Conservation (phyloP, 768 basidiomycete species). For the Lyophyllum shimeji region DNA sequence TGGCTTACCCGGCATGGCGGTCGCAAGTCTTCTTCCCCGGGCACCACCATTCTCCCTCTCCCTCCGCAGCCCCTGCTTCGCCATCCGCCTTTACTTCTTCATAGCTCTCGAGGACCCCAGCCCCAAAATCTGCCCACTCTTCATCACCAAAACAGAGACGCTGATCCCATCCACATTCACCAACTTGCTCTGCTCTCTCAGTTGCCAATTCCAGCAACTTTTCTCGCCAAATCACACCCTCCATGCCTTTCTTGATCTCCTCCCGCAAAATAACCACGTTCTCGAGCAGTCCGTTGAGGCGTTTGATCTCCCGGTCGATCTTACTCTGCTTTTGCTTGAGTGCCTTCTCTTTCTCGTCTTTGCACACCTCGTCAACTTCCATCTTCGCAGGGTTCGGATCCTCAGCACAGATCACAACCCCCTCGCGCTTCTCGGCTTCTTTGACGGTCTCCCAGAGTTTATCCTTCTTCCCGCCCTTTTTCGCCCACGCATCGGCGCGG, state of each 20-base stretch:
- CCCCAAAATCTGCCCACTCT: slow-evolving; percentile 71
- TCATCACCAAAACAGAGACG: slow-evolving; percentile 82
- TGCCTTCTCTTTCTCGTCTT: slow-evolving; percentile 21
- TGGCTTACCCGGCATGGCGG: slow-evolving; percentile 69
- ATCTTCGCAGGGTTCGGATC: slow-evolving; percentile 21
- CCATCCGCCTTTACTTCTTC: slow-evolving; percentile 40
- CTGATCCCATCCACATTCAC: slow-evolving; percentile 88
- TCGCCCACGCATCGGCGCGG: slow-evolving; percentile 61
- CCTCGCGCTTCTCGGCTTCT: slow-evolving; percentile 67
- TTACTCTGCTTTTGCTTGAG: slow-evolving; percentile 39
- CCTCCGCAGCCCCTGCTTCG: slow-evolving; percentile 29
- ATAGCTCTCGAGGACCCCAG: slow-evolving; percentile 69
- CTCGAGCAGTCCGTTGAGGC: slow-evolving; percentile 53
- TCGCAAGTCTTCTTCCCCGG: slow-evolving; percentile 72
- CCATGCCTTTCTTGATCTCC: slow-evolving; percentile 65
- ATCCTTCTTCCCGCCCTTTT: slow-evolving; percentile 61
- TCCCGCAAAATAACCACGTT: slow-evolving; percentile 62
- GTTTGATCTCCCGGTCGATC: slow-evolving; percentile 53
- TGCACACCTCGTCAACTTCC: slow-evolving; percentile 24
- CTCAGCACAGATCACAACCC: slow-evolving; percentile 53
- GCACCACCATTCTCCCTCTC: slow-evolving; percentile 75
- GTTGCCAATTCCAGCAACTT: slow-evolving; percentile 64
- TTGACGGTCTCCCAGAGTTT: slow-evolving; percentile 76
- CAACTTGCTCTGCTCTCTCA: slow-evolving; percentile 61
- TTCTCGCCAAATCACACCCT: slow-evolving; percentile 69